Evolutionary conservation across 2,329 filamentous ascomycete genomes (phyloP), one percentile per base, ranked within the genome.

Genomic region (Alternaria consortialis): DNA sequence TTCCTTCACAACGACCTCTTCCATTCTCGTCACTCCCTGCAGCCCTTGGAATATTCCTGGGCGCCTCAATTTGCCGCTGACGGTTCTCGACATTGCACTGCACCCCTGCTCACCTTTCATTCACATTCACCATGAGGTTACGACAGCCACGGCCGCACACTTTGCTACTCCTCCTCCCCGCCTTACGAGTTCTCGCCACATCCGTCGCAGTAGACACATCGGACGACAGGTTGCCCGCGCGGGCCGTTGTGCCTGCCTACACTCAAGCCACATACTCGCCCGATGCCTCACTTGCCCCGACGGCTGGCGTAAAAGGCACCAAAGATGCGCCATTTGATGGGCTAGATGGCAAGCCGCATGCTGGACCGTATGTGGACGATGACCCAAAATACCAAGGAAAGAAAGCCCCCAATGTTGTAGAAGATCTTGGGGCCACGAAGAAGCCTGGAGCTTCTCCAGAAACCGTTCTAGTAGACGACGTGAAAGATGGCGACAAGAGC

Each of bases 271-370:
- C 60, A 63, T 66, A 62, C 47, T 63, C 66, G 29, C 66, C 67
- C 36, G 62, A 70, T 42, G 62, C 67, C 13, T 68, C 74, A 36
- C 67, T 63, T 13, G 61, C 69, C 54, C 63, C 77, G 50, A 56
- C 64, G 3, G 53, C 69, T 3, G 70, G 58, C 3, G 60, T 70
- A 11, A 78, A 80, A 61, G 88, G 87, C 54, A 89, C 88, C 53
- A 93, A 93, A 77, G 90, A 95, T 82, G 92, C 91, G 57, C 94
- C 94, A 0, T 90, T 97, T 20, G 95, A 98, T 77, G 94, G 94
- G 46, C 90, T 91, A 71, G 95, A 98, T 81, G 95, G 95, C 48
- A 95, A 94, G 81, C 95, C 95, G 47, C 94, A 97, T 76, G 88
- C 90, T 20, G 95, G 95, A 2, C 95, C 95, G 2, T 89, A 87